A percentile compares a stretch with the other conserved stretches of the same genome.
phyloP scores from a whole-genome alignment of 2,329 filamentous ascomycete genomes.

The Capronia coronata region DNA sequence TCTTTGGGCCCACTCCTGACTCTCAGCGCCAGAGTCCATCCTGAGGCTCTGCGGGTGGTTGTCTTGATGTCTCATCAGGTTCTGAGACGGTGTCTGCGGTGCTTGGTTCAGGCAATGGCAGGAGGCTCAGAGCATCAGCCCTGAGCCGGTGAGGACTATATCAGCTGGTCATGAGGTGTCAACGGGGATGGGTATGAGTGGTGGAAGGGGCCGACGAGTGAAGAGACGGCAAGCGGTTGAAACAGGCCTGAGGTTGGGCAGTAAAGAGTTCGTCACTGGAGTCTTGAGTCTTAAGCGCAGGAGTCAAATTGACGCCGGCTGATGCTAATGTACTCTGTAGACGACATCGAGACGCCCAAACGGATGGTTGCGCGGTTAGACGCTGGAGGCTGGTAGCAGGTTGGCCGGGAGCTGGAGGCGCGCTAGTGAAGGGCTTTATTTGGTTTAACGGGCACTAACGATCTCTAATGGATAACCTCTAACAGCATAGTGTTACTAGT shows the following conservation, averaged over 20 bases:
- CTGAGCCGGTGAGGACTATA: constrained; percentile 17
- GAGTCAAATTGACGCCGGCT: background rate
- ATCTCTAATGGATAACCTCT: too few relatives aligned
- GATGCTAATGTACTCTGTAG: background rate
- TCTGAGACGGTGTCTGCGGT: background rate
- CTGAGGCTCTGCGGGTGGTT: background rate
- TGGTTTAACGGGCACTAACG: background rate
- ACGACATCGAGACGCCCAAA: background rate
- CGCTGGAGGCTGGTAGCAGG: background rate
- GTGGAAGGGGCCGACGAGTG: constrained; percentile 4
- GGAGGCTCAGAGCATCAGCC: constrained; percentile 22
- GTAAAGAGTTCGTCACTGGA: background rate
- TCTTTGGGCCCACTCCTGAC: background rate
- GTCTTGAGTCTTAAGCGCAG: constrained; percentile 1
- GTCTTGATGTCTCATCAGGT: background rate
- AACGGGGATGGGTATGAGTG: constrained; percentile 1
- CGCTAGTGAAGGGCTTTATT: background rate
- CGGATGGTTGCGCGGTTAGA: constrained; percentile 2
- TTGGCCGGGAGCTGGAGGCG: constrained; percentile 1
- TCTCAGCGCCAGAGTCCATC: constrained; percentile 12
- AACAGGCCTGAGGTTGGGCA: constrained; percentile 12
- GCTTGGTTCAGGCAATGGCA: background rate
- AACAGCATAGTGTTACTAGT: background rate
- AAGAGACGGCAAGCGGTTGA: constrained; percentile 10
- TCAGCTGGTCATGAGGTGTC: constrained; percentile 23